phyloP scores from a whole-genome alignment of 192 early-diverging fungal genomes.

The Backusella circina region DNA sequence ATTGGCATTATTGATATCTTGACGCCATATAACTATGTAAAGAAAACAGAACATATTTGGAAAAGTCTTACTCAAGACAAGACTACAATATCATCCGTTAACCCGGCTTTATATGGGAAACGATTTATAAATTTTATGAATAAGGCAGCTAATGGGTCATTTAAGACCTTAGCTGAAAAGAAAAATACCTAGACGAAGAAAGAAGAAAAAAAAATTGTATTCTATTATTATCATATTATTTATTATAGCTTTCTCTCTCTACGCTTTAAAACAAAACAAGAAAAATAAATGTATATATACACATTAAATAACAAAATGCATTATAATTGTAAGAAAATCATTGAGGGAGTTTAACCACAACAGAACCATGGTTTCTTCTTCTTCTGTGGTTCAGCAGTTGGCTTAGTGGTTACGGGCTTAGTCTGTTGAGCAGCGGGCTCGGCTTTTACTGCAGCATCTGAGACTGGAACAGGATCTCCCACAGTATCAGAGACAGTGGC shows the following conservation, averaged over 20 bases:
- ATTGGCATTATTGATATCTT: conserved; percentile 98
- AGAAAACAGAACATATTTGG: conserved; percentile 88
- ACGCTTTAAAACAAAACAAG: background rate
- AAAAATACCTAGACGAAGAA: background rate
- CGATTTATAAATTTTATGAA: conserved; percentile 9
- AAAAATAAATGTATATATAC: background rate
- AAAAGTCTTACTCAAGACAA: conserved; percentile 81
- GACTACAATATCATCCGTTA: conserved; percentile 4
- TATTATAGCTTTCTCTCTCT: background rate
- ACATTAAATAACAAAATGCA: background rate
- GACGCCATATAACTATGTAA: conserved; percentile 86
- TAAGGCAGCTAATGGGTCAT: background rate
- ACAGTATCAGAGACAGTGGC: background rate
- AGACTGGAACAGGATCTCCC: background rate
- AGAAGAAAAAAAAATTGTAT: background rate
- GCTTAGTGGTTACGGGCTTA: background rate
- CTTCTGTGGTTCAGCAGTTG: background rate
- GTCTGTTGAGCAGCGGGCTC: background rate
- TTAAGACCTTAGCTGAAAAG: background rate
- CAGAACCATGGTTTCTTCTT: background rate
- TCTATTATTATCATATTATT: background rate
- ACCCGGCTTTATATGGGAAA: background rate
- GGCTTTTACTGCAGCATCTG: background rate
- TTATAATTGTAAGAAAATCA: background rate
- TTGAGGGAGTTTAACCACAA: background rate